phyloP scores from a whole-genome alignment of 768 basidiomycete genomes.

The Mycena haematopus region DNA sequence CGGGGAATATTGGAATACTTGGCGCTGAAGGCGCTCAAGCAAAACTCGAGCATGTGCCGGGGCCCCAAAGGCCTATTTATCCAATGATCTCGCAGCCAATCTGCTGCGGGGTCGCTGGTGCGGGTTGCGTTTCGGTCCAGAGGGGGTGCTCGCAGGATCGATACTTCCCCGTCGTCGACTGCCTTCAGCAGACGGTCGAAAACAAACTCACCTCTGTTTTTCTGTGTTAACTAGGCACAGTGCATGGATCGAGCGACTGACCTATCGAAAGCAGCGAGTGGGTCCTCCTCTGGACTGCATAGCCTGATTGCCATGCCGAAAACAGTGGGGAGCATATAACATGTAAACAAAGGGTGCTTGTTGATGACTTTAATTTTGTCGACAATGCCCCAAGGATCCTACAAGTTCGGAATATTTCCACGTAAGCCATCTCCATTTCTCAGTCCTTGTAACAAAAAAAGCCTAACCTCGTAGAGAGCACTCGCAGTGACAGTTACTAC shows the following conservation, averaged over 20 bases:
- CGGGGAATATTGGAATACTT: constrained; percentile 43
- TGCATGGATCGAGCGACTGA: constrained; percentile 33
- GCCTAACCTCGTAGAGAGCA: constrained; percentile 62
- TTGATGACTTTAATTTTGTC: constrained; percentile 56
- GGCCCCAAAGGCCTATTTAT: constrained; percentile 39
- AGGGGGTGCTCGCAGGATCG: constrained; percentile 59
- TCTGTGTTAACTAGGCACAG: constrained; percentile 1
- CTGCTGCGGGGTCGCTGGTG: constrained; percentile 29
- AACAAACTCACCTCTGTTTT: constrained; percentile 47
- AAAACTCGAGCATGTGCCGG: constrained; percentile 51
- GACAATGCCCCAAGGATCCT: constrained; percentile 54
- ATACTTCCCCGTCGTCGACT: constrained; percentile 63
- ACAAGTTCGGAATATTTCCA: no score
- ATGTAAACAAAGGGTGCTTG: constrained; percentile 71
- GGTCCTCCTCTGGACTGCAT: constrained; percentile 46
- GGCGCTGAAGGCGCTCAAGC: constrained; percentile 47
- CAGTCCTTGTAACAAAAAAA: no score
- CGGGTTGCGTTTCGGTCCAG: constrained; percentile 34
- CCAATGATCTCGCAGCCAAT: constrained; percentile 51
- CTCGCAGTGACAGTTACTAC: constrained; percentile 73
- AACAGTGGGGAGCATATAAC: constrained; percentile 69
- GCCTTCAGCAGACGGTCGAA: constrained; percentile 49
- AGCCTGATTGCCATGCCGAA: constrained; percentile 61
- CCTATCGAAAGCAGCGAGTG: constrained; percentile 48
- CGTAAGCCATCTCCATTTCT: no score